Evolutionary conservation across 768 basidiomycete genomes (phyloP).

Genomic region (Hortiboletus flavorubellus): DNA sequence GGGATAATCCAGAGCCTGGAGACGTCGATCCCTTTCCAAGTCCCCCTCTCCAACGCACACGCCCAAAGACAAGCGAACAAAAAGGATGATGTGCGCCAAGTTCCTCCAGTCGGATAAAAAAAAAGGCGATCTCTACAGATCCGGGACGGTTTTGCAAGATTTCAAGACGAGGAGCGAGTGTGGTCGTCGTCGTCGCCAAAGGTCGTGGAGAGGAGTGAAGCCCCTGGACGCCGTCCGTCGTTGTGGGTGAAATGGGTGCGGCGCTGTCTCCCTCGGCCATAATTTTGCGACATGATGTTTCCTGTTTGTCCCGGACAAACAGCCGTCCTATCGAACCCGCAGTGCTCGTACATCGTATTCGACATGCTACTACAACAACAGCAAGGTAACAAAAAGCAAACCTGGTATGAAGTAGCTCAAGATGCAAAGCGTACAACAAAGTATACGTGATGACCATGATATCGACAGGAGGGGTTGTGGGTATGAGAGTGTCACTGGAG

Average conservation of each 20-base stretch:
- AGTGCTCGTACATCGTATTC: neutral
- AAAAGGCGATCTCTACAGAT: conserved; percentile 60
- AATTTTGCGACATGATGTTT: conserved; percentile 37
- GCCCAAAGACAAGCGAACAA: neutral
- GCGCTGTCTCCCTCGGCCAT: conserved; percentile 22
- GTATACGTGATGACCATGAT: conserved; percentile 5
- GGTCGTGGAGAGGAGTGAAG: neutral
- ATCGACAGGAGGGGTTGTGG: conserved; percentile 3
- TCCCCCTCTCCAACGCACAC: neutral
- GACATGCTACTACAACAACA: conserved; percentile 4
- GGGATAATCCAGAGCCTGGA: neutral
- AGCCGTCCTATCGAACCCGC: conserved; percentile 15
- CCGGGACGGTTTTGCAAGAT: conserved; percentile 58
- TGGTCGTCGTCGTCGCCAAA: neutral
- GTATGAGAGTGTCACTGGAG: conserved; percentile 14
- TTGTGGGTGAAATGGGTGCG: conserved; percentile 25
- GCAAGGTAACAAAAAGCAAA: neutral
- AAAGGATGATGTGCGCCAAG: neutral
- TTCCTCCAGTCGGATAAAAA: conserved; percentile 1
- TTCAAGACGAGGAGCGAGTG: conserved; percentile 43
- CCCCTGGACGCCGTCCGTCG: conserved; percentile 17
- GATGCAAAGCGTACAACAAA: conserved; percentile 9
- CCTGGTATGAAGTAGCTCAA: neutral
- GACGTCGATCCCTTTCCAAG: neutral
- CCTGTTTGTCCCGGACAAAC: conserved; percentile 33